Evolutionary conservation across 805 yeast genomes (phyloP), one percentile per base, ranked within the genome.

Genomic region (Saccharomycopsis sp.): DNA sequence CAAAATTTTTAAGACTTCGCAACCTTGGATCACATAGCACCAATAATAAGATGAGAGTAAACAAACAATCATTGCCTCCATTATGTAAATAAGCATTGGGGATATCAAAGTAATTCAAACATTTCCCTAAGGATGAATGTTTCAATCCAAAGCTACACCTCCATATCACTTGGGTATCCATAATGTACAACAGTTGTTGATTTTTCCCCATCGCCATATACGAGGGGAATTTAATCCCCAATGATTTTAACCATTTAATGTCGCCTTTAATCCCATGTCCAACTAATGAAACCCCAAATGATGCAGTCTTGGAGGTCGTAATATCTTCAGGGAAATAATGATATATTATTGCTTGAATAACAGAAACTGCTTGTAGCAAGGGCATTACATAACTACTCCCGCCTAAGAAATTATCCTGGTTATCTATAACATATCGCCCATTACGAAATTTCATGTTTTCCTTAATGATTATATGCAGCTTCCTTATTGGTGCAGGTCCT

Each of bases 1-100:
- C 58, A 9, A 56, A 27, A 14, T 45, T 39, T 32, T 44, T 40
- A 14, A 44, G 3, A 13, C 44, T 43, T 47, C 77, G 54, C 4
- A 60, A 54, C 3, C 54, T 51, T 1, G 76, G 77, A 56, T 79
- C 85, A 41, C 77, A 65, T 46, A 76, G 54, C 28, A 68, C 66
- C 54, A 79, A 50, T 7, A 74, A 68, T n/a, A 74, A 63, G 24
- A 72, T 45, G 38, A 81, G 58, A 0, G 88, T 81, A 51, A 69
- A 79, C 53, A 77, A 75, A 4, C 85, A 76, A 58, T 81, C 89
- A 54, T 81, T 81, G 2, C 80, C 85, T 1, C 84, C 88, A 56
- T 81, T 81, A 57, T 81, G 88, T 38, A 81, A 61, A 51, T 66
- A 69, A 1, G 78, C 70, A 54, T 76, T 77, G 1, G 85, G 83